A percentile compares a stretch with the other conserved stretches of the same genome.
These are phyloP conservation scores for Cryptococcus amylolentus DNA, from an alignment of 1,284 basidiomycete species.

Conservation along the genomic window DNA sequence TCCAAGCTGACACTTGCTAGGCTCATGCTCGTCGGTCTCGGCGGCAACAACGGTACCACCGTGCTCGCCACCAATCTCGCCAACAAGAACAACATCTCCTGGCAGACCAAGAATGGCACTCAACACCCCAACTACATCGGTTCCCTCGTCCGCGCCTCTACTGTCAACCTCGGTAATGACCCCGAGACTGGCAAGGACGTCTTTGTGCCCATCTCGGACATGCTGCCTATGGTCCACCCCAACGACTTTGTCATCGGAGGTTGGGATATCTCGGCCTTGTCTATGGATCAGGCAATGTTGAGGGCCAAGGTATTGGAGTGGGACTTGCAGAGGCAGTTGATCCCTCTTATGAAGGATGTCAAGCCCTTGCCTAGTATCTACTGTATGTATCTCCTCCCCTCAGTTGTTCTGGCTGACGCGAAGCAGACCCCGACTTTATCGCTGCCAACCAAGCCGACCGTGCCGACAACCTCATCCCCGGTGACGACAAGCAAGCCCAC, in stretches of 20 bases:
- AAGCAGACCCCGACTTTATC: slow-evolving; percentile 73
- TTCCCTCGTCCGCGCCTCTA: slow-evolving; percentile 84
- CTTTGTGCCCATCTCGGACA: slow-evolving; percentile 85
- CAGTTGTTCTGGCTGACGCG: neutral
- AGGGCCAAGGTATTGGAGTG: slow-evolving; percentile 94
- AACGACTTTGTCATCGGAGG: slow-evolving; percentile 97
- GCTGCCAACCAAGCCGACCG: slow-evolving; percentile 96
- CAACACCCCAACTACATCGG: slow-evolving; percentile 98
- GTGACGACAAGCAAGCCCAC: slow-evolving; percentile 82
- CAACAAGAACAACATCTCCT: slow-evolving; percentile 90
- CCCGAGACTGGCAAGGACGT: slow-evolving; percentile 82
- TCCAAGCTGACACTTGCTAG: slow-evolving; percentile 51
- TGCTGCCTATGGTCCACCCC: slow-evolving; percentile 97
- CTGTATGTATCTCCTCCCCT: slow-evolving; percentile 48
- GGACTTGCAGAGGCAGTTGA: slow-evolving; percentile 94
- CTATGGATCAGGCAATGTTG: slow-evolving; percentile 88
- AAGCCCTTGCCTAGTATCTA: slow-evolving; percentile 92
- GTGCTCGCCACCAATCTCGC: slow-evolving; percentile 92
- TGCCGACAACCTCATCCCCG: slow-evolving; percentile 79
- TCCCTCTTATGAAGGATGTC: slow-evolving; percentile 75
- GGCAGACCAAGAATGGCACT: slow-evolving; percentile 89
- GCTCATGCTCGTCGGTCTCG: slow-evolving; percentile 93
- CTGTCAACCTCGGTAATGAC: slow-evolving; percentile 85
- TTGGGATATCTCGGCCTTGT: slow-evolving; percentile 89
- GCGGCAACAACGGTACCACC: slow-evolving; percentile 97